Base-by-base conservation (phyloP, 768 basidiomycete species). In the Lactarius evosmus region DNA sequence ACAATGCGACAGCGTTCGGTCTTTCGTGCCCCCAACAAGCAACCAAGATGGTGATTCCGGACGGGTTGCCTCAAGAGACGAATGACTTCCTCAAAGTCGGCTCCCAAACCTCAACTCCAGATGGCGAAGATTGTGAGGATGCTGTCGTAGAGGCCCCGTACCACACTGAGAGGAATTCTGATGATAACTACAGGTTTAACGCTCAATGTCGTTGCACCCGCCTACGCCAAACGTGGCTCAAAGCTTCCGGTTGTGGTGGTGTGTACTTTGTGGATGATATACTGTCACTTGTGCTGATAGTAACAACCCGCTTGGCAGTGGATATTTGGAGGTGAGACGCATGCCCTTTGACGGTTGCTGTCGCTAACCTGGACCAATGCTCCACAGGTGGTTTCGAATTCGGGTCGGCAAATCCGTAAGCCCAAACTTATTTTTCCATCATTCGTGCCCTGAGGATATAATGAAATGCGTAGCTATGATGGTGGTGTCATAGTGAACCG, bases 191-290 rank as follows among this genome's bases (percentile, higher is more conserved):
- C 4, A 70, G 69, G 71, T 49, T 61, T 72, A 38, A 67, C 62
- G 38, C 25, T 72, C 22, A 72, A 72, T 36, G 62, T 72, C 22
- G 49, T 71, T n/a, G 53, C 38, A 29, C 71, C 71, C 5, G 29
- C 65, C 33, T 14, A 34, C 8, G 51, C 44, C 16, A 38, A 8
- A 22, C 22, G 53, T 12, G 29, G 38, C n/a, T 30, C 62, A 14
- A 60, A 63, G 27, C 56, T 72, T 22, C 71, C 71, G 2, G 71
- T 72, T 19, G 46, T 70, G 32, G 70, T 69, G 14, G 71, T 72
- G 36, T 30, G 70, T 58, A 25, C 27, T 40, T 14, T 32, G 7
- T 56, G 33, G 19, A 2, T 29, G 19, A 14, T 16, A 29, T 16
- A 8, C 7, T 33, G 11, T 50, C 30, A 29, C 25, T 54, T 17